A percentile compares a stretch with the other conserved stretches of the same genome.
phyloP scores from a whole-genome alignment of 1,139 yeast species.

The Geotrichum restrictum region DNA sequence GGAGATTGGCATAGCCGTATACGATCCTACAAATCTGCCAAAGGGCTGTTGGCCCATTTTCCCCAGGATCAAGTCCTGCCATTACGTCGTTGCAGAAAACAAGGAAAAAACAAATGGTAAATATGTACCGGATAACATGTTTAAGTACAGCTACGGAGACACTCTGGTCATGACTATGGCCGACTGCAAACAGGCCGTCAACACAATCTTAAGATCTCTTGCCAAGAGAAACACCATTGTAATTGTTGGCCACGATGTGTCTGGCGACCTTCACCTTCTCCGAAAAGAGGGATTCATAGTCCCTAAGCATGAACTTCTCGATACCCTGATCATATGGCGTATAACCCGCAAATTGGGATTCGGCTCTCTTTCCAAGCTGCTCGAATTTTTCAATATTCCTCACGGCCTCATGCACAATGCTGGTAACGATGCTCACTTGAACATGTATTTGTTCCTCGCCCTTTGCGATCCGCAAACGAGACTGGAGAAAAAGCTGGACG shows the following conservation, averaged over 20 bases:
- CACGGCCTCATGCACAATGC: constrained; percentile 70
- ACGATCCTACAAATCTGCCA: constrained; percentile 47
- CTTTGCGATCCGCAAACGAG: constrained; percentile 55
- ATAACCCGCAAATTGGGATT: constrained; percentile 37
- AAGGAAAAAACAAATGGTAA: constrained; percentile 49
- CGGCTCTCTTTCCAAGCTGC: constrained; percentile 50
- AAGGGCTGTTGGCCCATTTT: constrained; percentile 1
- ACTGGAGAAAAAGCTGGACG: constrained; percentile 34
- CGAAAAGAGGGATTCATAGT: constrained; percentile 46
- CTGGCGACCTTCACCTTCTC: constrained; percentile 61
- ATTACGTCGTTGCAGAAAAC: constrained; percentile 55
- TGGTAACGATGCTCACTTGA: constrained; percentile 74
- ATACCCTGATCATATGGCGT: constrained; percentile 52
- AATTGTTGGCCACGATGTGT: constrained; percentile 65
- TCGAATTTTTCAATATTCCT: constrained; percentile 54
- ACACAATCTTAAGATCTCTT: constrained; percentile 18
- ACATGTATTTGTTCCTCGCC: constrained; percentile 52
- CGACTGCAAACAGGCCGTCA: constrained; percentile 24
- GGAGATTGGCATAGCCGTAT: constrained; percentile 66
- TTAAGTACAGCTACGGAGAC: constrained; percentile 52
- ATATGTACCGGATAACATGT: constrained; percentile 60
- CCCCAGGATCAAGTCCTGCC: constrained; percentile 35
- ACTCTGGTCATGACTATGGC: constrained; percentile 23
- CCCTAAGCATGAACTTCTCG: constrained; percentile 44
- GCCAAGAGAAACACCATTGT: constrained; percentile 33